Evolutionary conservation across 805 yeast species (phyloP).

Genomic region (Saccharomyces kudriavzevii): DNA sequence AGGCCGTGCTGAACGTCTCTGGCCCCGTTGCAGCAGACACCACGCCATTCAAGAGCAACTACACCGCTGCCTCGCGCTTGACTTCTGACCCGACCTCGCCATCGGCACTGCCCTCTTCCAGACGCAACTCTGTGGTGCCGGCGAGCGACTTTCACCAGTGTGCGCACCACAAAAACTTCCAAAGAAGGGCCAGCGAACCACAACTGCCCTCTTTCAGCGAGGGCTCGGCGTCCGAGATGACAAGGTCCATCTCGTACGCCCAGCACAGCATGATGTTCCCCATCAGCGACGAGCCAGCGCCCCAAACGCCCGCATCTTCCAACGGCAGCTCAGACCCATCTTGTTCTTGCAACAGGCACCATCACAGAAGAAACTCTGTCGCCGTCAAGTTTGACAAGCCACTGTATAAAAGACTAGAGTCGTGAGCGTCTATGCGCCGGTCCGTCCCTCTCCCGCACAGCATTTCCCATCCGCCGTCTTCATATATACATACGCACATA

Average conservation of each 20-base stretch:
- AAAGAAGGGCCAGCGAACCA: conserved; percentile 9
- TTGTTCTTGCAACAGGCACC: conserved; percentile 24
- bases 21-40: not conserved
- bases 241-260: conserved; percentile 3
- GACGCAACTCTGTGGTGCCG: conserved; percentile 1
- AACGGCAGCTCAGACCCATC: conserved; percentile 1
- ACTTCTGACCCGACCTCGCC: not conserved
- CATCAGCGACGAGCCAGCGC: not conserved
- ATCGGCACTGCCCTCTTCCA: not conserved
- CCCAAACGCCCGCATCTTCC: conserved; percentile 1
- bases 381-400: conserved; percentile 22
- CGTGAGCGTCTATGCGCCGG: not conserved
- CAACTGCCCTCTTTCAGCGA: conserved; percentile 1
- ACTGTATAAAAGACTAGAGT: conserved; percentile 2
- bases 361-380: conserved; percentile 26
- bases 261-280: not conserved
- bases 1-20: not conserved
- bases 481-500: not conserved
- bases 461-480: not conserved
- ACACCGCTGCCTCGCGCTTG: not conserved
- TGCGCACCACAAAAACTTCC: conserved; percentile 4
- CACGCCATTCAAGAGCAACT: not conserved
- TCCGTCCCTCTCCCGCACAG: not conserved
- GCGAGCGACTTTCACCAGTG: conserved; percentile 7
- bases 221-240: not conserved